A percentile compares a stretch with the other conserved stretches of the same genome.
Evolutionary conservation across 139 green algal species (phyloP).

Genomic region (Mychonastes homosphaera): DNA sequence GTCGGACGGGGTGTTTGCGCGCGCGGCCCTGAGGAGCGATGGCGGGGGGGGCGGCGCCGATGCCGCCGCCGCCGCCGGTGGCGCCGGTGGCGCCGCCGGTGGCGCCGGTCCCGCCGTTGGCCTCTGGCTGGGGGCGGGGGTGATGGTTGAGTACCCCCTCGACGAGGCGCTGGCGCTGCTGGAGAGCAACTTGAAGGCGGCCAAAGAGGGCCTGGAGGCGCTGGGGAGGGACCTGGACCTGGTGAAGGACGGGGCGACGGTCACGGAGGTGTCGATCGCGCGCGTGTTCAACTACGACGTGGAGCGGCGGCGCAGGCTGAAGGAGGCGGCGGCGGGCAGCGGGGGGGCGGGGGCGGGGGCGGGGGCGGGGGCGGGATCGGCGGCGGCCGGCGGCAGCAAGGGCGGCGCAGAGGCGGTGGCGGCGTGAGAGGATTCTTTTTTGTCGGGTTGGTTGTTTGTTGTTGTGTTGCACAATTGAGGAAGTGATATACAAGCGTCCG

Average conservation of each 20-base stretch:
- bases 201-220: conserved; percentile 20
- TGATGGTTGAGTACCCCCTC: conserved; percentile 65
- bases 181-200: conserved; percentile 23
- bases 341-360: no score
- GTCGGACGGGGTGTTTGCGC: conserved; percentile 36
- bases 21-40: conserved; percentile 29
- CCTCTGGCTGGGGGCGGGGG: conserved; percentile 60
- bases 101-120: conserved; percentile 37
- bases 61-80: no score
- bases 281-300: conserved; percentile 78
- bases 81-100: no score
- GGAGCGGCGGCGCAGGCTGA: conserved; percentile 18
- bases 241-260: conserved; percentile 40
- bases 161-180: conserved; percentile 42
- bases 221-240: conserved; percentile 26
- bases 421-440: no score
- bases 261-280: conserved; percentile 62
- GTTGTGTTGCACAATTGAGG: no score
- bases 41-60: no score
- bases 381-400: no score
- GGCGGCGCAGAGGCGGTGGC: no score
- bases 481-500: no score
- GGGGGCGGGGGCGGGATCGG: no score
- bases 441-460: no score
- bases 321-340: no score